Evolutionary conservation across 352 stramenopile genomes (phyloP).

Genomic region (Phytophthora sansomeana): DNA sequence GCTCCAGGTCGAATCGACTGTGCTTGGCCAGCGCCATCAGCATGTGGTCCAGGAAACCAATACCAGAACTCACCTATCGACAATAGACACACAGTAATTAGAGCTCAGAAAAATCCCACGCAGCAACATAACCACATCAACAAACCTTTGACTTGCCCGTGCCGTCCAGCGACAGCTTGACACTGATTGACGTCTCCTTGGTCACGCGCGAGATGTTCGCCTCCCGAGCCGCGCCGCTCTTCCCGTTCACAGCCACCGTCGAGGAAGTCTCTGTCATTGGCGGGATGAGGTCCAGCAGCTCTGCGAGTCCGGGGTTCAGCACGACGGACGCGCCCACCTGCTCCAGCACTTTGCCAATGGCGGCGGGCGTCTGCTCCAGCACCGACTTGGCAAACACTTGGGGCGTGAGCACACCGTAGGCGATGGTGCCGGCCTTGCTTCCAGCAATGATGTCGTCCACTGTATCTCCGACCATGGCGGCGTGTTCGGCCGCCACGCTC

Average conservation of each 20-base stretch:
- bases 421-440: constrained; percentile 67
- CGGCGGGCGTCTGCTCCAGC: constrained; percentile 60
- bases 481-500: constrained; percentile 71
- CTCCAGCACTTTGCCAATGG: constrained; percentile 61
- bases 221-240: constrained; percentile 29
- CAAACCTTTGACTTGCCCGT: constrained; percentile 80
- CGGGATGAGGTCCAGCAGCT: constrained; percentile 86
- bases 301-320: constrained; percentile 73
- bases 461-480: constrained; percentile 96
- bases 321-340: constrained; percentile 68
- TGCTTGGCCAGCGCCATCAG: constrained; percentile 91
- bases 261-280: constrained; percentile 7
- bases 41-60: constrained; percentile 95
- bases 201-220: constrained; percentile 83
- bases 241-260: constrained; percentile 2
- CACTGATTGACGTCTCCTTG: constrained; percentile 95
- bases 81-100: not conserved
- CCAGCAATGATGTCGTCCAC: constrained; percentile 95
- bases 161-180: constrained; percentile 89
- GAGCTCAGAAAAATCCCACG: too few species aligned
- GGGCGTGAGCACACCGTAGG: constrained; percentile 89
- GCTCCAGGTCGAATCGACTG: constrained; percentile 90
- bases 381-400: constrained; percentile 84
- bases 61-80: constrained; percentile 84
- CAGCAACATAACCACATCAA: not conserved